Evolutionary conservation across 495 filamentous ascomycete species (phyloP), one percentile per base, ranked within the genome.

Genomic region (Penicillium crystallinum): DNA sequence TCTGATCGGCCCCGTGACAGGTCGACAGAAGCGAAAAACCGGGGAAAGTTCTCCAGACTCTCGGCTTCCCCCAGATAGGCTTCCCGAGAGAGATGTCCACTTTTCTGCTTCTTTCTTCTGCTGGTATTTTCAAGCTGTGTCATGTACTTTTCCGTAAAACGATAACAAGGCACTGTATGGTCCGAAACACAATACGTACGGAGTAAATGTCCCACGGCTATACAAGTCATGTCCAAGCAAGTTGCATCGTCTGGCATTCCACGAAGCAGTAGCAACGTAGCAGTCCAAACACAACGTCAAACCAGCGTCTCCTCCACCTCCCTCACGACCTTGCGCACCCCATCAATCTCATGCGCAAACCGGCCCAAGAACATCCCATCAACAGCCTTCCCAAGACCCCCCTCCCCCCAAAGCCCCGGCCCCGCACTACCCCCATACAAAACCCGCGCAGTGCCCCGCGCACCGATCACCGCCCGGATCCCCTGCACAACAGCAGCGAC

Each of bases 341-440:
- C 81, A 21, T 78, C 76, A 14, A 84, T 72, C 54, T 91, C 82
- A 67, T 95, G 89, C 46, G 82, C 89, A 65, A 95, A 92, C 34
- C 89, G 61, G 0, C 89, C 89, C 42, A 95, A 62, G 58, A 95
- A 95, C 70, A 92, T 76, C 8, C 89, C 89, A 68, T 95, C 89
- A 29, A 91, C 82, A 5, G 80, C 85, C 37, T 80, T 78, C 23
- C 76, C 79, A 55, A 95, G 65, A 15, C 71, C 71, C 2, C 72
- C 70, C 43, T 63, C 72, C 35, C 70, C 77, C 76, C 86, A 92
- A 40, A 88, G 75, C 0, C 89, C 89, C 6, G 86, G 86, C 11
- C 87, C 86, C 3, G 89, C 89, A 66, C 84, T 88, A 6, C 89
- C 89, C 2, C 89, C 89, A 67, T 91, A 92, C 12, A 95, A 57